Evolutionary conservation across 352 stramenopile genomes (phyloP).

Genomic region (Globisporangium spinosum): DNA sequence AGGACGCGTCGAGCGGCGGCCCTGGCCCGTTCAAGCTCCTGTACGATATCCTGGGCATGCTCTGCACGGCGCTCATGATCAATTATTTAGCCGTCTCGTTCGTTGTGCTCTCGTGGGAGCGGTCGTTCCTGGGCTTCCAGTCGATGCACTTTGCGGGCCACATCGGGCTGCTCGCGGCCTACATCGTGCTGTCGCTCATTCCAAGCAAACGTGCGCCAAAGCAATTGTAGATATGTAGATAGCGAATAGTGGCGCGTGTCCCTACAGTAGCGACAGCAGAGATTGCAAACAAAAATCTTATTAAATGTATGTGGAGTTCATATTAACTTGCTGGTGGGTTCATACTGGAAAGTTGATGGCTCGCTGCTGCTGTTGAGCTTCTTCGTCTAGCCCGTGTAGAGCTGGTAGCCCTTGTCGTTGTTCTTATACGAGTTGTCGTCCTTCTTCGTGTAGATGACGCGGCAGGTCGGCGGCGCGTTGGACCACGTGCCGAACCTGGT

Average conservation of each 20-base stretch:
- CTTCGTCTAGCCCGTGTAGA: conserved; percentile 43
- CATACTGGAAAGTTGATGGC: neutral
- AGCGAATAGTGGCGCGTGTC: neutral
- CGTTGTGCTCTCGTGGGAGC: conserved; percentile 59
- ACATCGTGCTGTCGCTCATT: conserved; percentile 64
- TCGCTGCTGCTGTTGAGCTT: neutral
- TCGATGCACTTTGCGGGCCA: conserved; percentile 63
- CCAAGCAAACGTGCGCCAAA: conserved; percentile 49
- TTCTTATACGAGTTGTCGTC: conserved; percentile 63
- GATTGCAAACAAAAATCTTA: neutral
- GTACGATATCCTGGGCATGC: conserved; percentile 54
- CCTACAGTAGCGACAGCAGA: neutral
- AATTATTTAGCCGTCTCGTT: conserved; percentile 78
- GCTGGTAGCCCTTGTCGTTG: conserved; percentile 40
- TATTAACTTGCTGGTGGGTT: neutral
- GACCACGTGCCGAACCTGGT: conserved; percentile 38
- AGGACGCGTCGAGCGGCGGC: conserved; percentile 6
- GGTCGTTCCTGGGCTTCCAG: conserved; percentile 42
- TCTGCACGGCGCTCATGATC: conserved; percentile 57
- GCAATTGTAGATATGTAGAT: conserved; percentile 26
- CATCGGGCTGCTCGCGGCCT: conserved; percentile 45
- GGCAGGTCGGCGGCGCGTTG: conserved; percentile 30
- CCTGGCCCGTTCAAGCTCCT: conserved; percentile 35
- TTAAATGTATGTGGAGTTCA: neutral
- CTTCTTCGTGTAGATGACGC: conserved; percentile 33